phyloP scores from a whole-genome alignment of 805 yeast genomes.

The Metschnikowia dekortorum region DNA sequence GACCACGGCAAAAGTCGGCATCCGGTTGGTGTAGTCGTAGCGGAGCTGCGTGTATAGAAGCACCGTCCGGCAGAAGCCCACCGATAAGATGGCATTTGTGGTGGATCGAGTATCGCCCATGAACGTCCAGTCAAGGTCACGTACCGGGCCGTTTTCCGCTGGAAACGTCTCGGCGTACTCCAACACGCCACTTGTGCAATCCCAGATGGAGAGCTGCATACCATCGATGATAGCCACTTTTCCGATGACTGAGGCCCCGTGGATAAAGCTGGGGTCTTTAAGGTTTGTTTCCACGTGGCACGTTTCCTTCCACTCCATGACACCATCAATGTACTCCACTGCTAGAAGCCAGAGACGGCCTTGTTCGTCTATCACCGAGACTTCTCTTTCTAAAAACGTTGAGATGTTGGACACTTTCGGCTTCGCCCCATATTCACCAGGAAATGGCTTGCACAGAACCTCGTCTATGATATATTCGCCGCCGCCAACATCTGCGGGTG shows the following conservation, averaged over 20 bases:
- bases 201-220: constrained; percentile 69
- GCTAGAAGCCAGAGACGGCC: constrained; percentile 26
- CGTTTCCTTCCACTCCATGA: constrained; percentile 52
- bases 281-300: constrained; percentile 54
- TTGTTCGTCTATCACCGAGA: constrained; percentile 52
- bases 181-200: constrained; percentile 57
- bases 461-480: constrained; percentile 2
- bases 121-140: constrained; percentile 87
- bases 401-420: constrained; percentile 56
- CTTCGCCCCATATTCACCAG: constrained; percentile 30
- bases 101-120: constrained; percentile 41
- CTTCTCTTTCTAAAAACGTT: constrained; percentile 37
- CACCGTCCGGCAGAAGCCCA: constrained; percentile 66
- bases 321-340: constrained; percentile 15
- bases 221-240: constrained; percentile 75
- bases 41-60: constrained; percentile 75
- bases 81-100: constrained; percentile 60
- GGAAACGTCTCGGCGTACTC: constrained; percentile 53
- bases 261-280: constrained; percentile 46
- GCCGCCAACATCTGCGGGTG: background rate
- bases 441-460: constrained; percentile 21
- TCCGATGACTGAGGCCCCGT: constrained; percentile 66
- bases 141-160: constrained; percentile 34
- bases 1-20: constrained; percentile 74
- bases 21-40: constrained; percentile 79